phyloP scores from a whole-genome alignment of 768 basidiomycete genomes.

The Russula griseocarnosa region DNA sequence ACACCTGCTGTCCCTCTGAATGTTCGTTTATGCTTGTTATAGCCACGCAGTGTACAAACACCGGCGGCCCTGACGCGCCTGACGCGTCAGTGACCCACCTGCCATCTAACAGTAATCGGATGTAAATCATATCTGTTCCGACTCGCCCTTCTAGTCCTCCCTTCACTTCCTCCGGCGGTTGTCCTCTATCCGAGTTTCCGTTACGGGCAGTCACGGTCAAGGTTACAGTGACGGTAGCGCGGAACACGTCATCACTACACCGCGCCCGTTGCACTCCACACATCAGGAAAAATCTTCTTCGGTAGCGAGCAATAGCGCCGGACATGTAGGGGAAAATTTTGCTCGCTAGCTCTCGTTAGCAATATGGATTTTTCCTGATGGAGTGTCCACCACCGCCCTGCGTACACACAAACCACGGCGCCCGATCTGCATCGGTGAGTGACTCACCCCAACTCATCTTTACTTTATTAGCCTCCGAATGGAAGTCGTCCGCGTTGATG shows the following conservation, averaged over 20 bases:
- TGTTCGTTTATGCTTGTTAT: too few species aligned
- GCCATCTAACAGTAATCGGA: too few species aligned
- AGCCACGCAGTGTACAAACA: constrained; percentile 84
- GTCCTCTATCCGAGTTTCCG: background rate
- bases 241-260: constrained; percentile 81
- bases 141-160: background rate
- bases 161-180: too few species aligned
- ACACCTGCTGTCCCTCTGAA: too few species aligned
- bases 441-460: constrained; percentile 83
- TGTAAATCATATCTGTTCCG: constrained; percentile 25
- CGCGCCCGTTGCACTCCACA: constrained; percentile 44
- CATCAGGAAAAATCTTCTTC: too few species aligned
- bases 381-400: constrained; percentile 55
- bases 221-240: constrained; percentile 53
- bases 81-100: background rate
- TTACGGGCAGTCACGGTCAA: background rate
- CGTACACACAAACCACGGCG: constrained; percentile 86
- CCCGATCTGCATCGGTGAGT: constrained; percentile 75
- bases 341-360: too few species aligned
- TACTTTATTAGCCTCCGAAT: constrained; percentile 72
- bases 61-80: constrained; percentile 37
- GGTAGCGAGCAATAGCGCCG: too few species aligned
- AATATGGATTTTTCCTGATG: too few species aligned
- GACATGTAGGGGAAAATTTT: too few species aligned
- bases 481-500: constrained; percentile 86